Percentiles rank a stretch among this genome's conserved stretches.
Evolutionary conservation across 345 rosid genomes (phyloP).

Genomic region (Citrus inodora): DNA sequence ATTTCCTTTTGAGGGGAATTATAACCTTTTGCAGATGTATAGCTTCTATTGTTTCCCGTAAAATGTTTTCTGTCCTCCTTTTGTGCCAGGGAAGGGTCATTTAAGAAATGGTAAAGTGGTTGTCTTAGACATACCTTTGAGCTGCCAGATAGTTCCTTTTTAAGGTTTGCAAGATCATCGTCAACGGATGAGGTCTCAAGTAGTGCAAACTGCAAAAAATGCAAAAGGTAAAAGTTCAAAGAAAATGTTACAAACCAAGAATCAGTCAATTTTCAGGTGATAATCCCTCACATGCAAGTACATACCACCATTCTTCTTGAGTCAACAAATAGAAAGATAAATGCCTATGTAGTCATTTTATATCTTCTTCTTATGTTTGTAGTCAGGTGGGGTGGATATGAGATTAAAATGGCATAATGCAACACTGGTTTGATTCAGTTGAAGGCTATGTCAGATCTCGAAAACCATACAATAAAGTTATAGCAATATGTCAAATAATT

Average conservation of each 20-base stretch:
- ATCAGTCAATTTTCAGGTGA: background rate
- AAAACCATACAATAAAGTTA: background rate
- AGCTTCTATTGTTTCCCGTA: too few species aligned
- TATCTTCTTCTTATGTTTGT: background rate
- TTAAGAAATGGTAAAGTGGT: background rate
- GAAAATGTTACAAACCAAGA: background rate
- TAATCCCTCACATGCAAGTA: background rate
- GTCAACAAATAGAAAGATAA: background rate
- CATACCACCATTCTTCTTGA: background rate
- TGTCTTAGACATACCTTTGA: slow-evolving; percentile 43
- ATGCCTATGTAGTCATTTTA: background rate
- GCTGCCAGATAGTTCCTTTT: slow-evolving; percentile 60
- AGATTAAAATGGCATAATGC: background rate
- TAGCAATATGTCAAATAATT: background rate
- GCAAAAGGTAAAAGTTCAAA: background rate
- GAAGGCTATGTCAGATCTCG: background rate
- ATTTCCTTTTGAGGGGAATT: too few species aligned
- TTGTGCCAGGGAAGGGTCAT: too few species aligned
- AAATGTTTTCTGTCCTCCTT: too few species aligned
- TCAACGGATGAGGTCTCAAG: slow-evolving; percentile 72
- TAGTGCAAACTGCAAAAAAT: slow-evolving; percentile 53
- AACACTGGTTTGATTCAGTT: background rate
- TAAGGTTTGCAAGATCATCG: slow-evolving; percentile 62
- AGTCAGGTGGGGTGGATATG: background rate
- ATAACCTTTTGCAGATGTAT: too few species aligned